phyloP scores from a whole-genome alignment of 2,329 filamentous ascomycete genomes.

The Penicillium brevicompactum region DNA sequence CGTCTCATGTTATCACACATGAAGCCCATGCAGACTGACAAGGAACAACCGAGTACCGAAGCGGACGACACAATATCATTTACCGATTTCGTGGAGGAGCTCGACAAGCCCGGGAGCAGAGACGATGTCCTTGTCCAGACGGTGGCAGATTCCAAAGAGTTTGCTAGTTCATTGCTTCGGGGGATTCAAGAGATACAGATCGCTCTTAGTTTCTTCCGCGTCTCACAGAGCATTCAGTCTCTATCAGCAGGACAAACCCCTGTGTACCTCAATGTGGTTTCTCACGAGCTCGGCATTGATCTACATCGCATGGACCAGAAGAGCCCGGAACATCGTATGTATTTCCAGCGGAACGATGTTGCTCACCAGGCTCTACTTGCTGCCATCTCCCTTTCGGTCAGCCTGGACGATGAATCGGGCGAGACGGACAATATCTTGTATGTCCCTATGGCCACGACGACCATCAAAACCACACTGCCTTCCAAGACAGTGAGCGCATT shows the following conservation, averaged over 20 bases:
- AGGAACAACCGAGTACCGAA: slow-evolving; percentile 43
- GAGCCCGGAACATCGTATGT: slow-evolving; percentile 96
- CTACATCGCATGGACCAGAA: slow-evolving; percentile 87
- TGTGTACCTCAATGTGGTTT: slow-evolving; percentile 81
- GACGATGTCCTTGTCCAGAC: slow-evolving; percentile 74
- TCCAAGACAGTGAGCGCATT: slow-evolving; percentile 88
- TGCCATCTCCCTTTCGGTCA: slow-evolving; percentile 88
- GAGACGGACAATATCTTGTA: slow-evolving; percentile 87
- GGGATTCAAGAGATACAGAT: slow-evolving; percentile 97
- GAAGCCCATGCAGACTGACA: slow-evolving; percentile 36
- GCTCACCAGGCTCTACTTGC: slow-evolving; percentile 93
- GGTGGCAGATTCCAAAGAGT: slow-evolving; percentile 89
- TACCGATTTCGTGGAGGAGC: slow-evolving; percentile 72
- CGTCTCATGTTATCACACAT: slow-evolving; percentile 46
- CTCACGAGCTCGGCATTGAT: slow-evolving; percentile 95
- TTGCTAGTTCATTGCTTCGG: slow-evolving; percentile 82
- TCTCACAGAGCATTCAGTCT: slow-evolving; percentile 76
- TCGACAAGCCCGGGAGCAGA: slow-evolving; percentile 67
- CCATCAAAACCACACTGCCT: slow-evolving; percentile 87
- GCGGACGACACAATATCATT: slow-evolving; percentile 64
- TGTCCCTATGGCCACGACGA: slow-evolving; percentile 96
- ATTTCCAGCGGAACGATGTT: slow-evolving; percentile 89
- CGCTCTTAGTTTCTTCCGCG: slow-evolving; percentile 83
- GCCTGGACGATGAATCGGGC: slow-evolving; percentile 84
- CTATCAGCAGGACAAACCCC: slow-evolving; percentile 69